These are phyloP conservation scores for Phoma herbarum DNA, from an alignment of 2,329 filamentous ascomycete species.

Conservation along the genomic window DNA sequence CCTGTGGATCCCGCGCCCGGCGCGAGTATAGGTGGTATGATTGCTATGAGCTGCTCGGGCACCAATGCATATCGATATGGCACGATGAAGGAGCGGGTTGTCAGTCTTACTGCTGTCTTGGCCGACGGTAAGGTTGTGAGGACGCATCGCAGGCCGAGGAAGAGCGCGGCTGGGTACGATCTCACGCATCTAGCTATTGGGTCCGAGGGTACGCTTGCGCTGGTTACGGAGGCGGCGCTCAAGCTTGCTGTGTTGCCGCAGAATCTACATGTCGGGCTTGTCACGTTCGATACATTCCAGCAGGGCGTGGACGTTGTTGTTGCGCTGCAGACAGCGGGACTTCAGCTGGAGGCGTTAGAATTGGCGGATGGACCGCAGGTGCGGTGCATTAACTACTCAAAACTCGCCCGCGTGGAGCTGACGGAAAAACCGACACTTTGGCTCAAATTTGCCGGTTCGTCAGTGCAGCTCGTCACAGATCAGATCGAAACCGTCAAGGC, in stretches of 20 bases:
- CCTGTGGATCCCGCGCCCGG: slow-evolving; percentile 92
- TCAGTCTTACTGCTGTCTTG: slow-evolving; percentile 83
- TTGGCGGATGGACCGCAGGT: slow-evolving; percentile 90
- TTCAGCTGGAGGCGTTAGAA: slow-evolving; percentile 88
- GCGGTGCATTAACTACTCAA: slow-evolving; percentile 70
- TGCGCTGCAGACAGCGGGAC: slow-evolving; percentile 76
- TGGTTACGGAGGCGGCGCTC: slow-evolving; percentile 88
- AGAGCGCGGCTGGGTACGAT: slow-evolving; percentile 91
- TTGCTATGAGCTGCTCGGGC: slow-evolving; percentile 72
- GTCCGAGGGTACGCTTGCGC: slow-evolving; percentile 87
- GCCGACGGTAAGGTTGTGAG: slow-evolving; percentile 88
- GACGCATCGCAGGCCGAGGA: slow-evolving; percentile 84
- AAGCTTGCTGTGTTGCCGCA: slow-evolving; percentile 82
- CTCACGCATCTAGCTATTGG: slow-evolving; percentile 88
- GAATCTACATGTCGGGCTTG: slow-evolving; percentile 79
- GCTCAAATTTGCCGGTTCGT: slow-evolving; percentile 74
- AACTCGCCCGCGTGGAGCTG: slow-evolving; percentile 65
- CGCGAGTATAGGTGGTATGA: slow-evolving; percentile 88
- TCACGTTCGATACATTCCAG: slow-evolving; percentile 69
- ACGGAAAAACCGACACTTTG: slow-evolving; percentile 74
- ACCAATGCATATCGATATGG: slow-evolving; percentile 93
- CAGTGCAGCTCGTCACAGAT: slow-evolving; percentile 71
- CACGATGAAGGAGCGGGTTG: slow-evolving; percentile 92
- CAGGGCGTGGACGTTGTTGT: slow-evolving; percentile 79
- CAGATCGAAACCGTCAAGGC: slow-evolving; percentile 72